Conservation (phyloP, 208 protist genomes). For the Crithidia fasciculata region DNA sequence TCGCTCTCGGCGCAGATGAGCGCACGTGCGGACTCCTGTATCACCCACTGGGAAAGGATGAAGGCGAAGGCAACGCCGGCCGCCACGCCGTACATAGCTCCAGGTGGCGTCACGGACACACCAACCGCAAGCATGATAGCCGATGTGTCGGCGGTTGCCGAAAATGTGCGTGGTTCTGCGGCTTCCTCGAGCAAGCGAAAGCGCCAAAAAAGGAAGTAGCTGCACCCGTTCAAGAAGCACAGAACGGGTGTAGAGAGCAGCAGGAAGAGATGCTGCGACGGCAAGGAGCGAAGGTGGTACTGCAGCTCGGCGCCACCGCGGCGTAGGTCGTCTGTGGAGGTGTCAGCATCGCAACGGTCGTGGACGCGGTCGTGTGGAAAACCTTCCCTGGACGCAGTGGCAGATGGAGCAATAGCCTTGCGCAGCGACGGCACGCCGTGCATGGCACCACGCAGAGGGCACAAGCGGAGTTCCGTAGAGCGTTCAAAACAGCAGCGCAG, state of each 20-base stretch:
- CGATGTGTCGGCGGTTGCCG: neutral
- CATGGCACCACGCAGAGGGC: too few species aligned
- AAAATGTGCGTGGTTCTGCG: neutral
- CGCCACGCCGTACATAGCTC: slow-evolving; percentile 16
- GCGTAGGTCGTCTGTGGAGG: neutral
- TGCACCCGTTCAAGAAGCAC: slow-evolving; percentile 37
- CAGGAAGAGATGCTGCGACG: slow-evolving; percentile 4
- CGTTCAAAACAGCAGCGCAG: too few species aligned
- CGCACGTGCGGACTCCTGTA: neutral
- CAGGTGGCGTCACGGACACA: neutral
- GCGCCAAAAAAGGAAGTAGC: slow-evolving; percentile 43
- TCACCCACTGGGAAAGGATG: slow-evolving; percentile 11
- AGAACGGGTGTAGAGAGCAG: slow-evolving; percentile 6
- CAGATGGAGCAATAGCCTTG: too few species aligned
- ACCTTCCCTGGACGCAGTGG: too few species aligned
- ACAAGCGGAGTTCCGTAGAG: too few species aligned
- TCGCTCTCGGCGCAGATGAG: neutral
- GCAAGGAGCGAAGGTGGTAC: neutral
- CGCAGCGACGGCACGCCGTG: too few species aligned
- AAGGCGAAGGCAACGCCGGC: slow-evolving; percentile 24
- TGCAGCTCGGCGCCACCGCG: neutral
- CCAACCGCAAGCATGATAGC: neutral
- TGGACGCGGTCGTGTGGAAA: too few species aligned
- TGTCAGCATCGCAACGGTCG: neutral
- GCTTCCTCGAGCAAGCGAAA: slow-evolving; percentile 2